phyloP scores from a whole-genome alignment of 306 rosid species.

The Rosa rugosa region DNA sequence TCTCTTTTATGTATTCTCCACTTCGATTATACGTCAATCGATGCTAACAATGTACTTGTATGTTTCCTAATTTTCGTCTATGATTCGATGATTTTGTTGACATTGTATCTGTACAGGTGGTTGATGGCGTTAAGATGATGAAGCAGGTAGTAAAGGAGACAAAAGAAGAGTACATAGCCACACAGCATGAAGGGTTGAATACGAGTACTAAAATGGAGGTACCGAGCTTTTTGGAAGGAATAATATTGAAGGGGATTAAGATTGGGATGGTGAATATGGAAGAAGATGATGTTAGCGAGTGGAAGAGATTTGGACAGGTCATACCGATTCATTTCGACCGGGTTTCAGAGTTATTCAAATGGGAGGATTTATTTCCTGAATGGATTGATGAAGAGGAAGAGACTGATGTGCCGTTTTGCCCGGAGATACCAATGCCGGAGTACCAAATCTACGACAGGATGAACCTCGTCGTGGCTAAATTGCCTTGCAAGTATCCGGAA shows the following conservation, averaged over 20 bases:
- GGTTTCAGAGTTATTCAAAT: conserved; percentile 66
- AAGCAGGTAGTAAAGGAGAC: conserved; percentile 60
- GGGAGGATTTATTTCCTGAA: conserved; percentile 90
- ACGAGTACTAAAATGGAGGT: conserved; percentile 42
- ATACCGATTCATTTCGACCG: conserved; percentile 42
- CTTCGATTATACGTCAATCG: background rate
- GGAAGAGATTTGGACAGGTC: conserved; percentile 43
- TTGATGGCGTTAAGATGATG: conserved; percentile 47
- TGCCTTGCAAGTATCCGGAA: conserved; percentile 69
- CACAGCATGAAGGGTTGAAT: conserved; percentile 26
- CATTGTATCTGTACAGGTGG: conserved; percentile 36
- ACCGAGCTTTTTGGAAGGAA: conserved; percentile 51
- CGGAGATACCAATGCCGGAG: conserved; percentile 85
- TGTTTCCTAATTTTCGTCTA: background rate
- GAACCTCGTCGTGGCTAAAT: conserved; percentile 66
- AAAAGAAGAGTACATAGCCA: background rate
- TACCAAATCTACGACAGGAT: conserved; percentile 33
- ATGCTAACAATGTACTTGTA: background rate
- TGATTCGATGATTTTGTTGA: background rate
- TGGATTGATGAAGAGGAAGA: conserved; percentile 98
- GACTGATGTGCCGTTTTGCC: conserved; percentile 72
- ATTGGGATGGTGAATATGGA: conserved; percentile 86
- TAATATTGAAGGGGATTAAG: conserved; percentile 50
- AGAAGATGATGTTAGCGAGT: conserved; percentile 49
- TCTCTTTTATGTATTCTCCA: background rate